Evolutionary conservation across 73 alveolate species (phyloP).

Genomic region (Paramecium sonneborni): DNA sequence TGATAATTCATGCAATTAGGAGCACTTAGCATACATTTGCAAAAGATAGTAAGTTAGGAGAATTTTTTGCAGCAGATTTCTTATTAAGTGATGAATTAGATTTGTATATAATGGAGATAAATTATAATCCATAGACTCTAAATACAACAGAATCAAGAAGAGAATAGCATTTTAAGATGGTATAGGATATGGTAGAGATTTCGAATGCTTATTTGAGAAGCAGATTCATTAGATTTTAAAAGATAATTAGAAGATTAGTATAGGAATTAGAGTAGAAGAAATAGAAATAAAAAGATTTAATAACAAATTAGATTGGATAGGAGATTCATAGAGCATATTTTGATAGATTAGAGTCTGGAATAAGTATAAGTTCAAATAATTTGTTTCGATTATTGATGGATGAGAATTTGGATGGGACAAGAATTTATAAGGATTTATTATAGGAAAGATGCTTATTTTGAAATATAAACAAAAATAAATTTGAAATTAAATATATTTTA

Average conservation of each 20-base stretch:
- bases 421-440: not conserved
- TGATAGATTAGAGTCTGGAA: not conserved
- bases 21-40: conserved; percentile 45
- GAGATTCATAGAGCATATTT: not conserved
- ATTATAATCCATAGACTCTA: conserved; percentile 34
- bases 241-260: not conserved
- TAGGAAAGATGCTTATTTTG: not conserved
- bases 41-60: conserved; percentile 42
- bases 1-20: conserved; percentile 20
- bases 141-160: not conserved
- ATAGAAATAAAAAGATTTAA: not conserved
- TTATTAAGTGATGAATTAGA: conserved; percentile 36
- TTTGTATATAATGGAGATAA: conserved; percentile 43
- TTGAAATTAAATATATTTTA: not conserved
- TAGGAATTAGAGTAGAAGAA: not conserved
- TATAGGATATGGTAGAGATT: not conserved
- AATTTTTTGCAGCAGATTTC: conserved; percentile 58
- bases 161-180: conserved; percentile 7
- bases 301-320: not conserved
- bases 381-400: not conserved
- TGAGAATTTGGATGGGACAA: not conserved
- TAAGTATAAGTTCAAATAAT: not conserved
- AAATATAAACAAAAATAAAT: not conserved
- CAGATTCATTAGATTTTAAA: not conserved
- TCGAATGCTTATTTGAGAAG: conserved; percentile 20